phyloP scores from a whole-genome alignment of 1,284 basidiomycete species.

The Vanrija sp. region DNA sequence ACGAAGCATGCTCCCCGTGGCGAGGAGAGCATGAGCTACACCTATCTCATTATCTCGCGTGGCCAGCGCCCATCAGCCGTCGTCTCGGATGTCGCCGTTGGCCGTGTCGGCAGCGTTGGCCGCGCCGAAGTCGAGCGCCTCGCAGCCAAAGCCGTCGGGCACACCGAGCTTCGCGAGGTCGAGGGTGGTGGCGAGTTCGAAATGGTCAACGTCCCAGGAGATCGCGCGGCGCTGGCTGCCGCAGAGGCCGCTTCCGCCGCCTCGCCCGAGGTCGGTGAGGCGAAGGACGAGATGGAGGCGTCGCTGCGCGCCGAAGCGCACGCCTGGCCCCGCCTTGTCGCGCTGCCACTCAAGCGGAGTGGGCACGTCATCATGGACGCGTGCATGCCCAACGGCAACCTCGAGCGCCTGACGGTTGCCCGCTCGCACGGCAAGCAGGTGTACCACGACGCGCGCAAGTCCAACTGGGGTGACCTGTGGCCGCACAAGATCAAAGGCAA shows the following conservation, averaged over 20 bases:
- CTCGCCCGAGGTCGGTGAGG: neutral
- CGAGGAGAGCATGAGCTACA: conserved; percentile 82
- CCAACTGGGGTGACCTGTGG: conserved; percentile 89
- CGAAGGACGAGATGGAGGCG: conserved; percentile 15
- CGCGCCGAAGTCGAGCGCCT: conserved; percentile 29
- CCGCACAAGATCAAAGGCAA: conserved; percentile 76
- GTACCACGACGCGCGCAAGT: conserved; percentile 92
- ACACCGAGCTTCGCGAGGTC: conserved; percentile 28
- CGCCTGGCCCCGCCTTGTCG: conserved; percentile 84
- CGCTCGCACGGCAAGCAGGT: conserved; percentile 90
- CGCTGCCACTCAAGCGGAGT: conserved; percentile 82
- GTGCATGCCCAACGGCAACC: conserved; percentile 75
- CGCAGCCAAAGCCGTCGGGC: conserved; percentile 23
- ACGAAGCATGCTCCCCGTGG: conserved; percentile 81
- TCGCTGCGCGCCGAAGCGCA: conserved; percentile 55
- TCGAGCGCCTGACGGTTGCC: conserved; percentile 88
- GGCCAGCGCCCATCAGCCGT: conserved; percentile 60
- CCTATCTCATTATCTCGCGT: conserved; percentile 83
- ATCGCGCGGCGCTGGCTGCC: neutral
- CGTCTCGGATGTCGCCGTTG: neutral
- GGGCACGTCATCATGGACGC: conserved; percentile 92
- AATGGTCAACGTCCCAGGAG: conserved; percentile 18
- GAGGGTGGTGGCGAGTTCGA: conserved; percentile 31
- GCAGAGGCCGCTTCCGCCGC: neutral
- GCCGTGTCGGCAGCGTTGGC: conserved; percentile 36